These are phyloP conservation scores for Wickerhamiella sergipiensis DNA, from an alignment of 805 yeast species.

Conservation along the genomic window DNA sequence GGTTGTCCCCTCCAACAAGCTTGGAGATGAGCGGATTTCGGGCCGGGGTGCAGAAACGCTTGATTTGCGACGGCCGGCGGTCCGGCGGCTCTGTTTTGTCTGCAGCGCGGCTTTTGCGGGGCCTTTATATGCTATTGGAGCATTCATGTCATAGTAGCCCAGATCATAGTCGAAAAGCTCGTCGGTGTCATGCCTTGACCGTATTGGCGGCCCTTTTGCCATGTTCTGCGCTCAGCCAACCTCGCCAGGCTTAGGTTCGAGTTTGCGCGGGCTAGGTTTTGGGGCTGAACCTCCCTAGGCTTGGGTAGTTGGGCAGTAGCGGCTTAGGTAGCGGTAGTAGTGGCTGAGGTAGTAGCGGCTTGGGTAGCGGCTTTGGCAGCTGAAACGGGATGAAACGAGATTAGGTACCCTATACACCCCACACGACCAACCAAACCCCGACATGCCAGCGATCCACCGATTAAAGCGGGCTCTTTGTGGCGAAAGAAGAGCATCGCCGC, in stretches of 20 bases:
- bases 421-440: not conserved
- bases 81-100: not conserved
- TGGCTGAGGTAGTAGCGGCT: no score
- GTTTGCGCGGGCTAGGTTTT: not conserved
- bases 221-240: not conserved
- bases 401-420: not conserved
- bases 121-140: not conserved
- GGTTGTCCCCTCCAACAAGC: not conserved
- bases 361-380: no score
- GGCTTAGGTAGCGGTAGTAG: no score
- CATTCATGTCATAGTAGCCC: conserved; percentile 8
- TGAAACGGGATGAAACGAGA: no score
- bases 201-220: conserved; percentile 7
- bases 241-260: not conserved
- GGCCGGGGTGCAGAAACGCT: not conserved
- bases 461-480: not conserved
- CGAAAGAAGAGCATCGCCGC: not conserved
- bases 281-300: not conserved
- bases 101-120: not conserved
- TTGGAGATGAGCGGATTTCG: not conserved
- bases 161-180: conserved; percentile 17
- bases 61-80: not conserved
- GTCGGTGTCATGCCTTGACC: conserved; percentile 9
- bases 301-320: no score
- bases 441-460: not conserved